A percentile compares a stretch with the other conserved stretches of the same genome.
phyloP scores from a whole-genome alignment of 2,329 filamentous ascomycete genomes.

The Helotiales sp. region DNA sequence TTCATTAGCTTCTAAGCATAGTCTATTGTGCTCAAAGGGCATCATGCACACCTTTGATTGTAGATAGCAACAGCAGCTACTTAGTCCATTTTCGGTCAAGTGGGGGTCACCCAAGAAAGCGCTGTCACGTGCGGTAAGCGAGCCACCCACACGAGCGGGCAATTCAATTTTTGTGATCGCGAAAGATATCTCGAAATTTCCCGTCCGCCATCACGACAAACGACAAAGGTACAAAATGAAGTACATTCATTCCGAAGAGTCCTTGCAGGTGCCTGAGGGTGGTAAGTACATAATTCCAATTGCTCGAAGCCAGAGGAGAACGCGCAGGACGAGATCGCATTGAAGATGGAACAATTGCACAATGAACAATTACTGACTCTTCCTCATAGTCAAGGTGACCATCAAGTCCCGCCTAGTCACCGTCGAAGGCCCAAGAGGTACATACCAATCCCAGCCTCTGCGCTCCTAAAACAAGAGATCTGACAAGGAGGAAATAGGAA shows the following conservation, averaged over 20 bases:
- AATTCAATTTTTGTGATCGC: not conserved
- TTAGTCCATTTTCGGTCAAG: too few relatives aligned
- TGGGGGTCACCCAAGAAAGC: not conserved
- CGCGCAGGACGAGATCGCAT: conserved; percentile 11
- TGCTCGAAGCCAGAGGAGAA: not conserved
- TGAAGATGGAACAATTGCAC: conserved; percentile 7
- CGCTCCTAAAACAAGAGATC: conserved; percentile 20
- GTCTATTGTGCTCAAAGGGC: too few relatives aligned
- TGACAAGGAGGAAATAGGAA: conserved; percentile 58
- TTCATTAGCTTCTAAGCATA: too few relatives aligned
- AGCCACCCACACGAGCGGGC: not conserved
- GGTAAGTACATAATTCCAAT: conserved; percentile 61
- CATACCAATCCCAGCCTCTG: conserved; percentile 34
- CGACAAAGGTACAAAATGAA: conserved; percentile 74
- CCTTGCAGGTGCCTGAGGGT: conserved; percentile 92
- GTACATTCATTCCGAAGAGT: conserved; percentile 99
- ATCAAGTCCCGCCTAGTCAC: conserved; percentile 97
- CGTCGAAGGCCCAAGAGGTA: conserved; percentile 94
- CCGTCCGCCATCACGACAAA: conserved; percentile 29
- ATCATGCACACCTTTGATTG: too few relatives aligned
- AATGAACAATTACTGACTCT: conserved; percentile 37
- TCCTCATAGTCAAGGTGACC: conserved; percentile 80
- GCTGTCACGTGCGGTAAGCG: not conserved
- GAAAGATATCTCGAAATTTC: conserved; percentile 11
- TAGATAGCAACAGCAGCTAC: too few relatives aligned